phyloP scores from a whole-genome alignment of 2,329 filamentous ascomycete genomes.

The Escovopsis weberi region DNA sequence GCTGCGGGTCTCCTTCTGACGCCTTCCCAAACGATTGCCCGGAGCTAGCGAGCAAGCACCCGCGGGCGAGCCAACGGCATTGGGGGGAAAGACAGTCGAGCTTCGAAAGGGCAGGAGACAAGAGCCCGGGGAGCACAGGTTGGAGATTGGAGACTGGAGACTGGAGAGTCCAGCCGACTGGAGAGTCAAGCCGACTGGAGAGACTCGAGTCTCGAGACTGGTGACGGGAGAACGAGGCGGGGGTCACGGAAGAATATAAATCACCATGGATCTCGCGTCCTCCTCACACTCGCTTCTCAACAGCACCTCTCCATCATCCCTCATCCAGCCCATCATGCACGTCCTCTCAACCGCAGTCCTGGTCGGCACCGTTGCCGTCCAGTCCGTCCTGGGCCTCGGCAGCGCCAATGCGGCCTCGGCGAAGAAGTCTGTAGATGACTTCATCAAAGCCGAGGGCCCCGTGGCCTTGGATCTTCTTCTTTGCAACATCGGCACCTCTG shows the following conservation, averaged over 20 bases:
- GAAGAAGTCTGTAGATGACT: slow-evolving; percentile 36
- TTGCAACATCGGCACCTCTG: slow-evolving; percentile 44
- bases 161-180: no score
- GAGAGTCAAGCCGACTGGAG: no score
- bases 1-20: no score
- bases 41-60: no score
- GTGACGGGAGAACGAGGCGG: no score
- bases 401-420: slow-evolving; percentile 18
- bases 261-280: slow-evolving; percentile 4
- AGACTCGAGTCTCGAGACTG: no score
- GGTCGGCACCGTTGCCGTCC: slow-evolving; percentile 35
- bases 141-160: neutral
- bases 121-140: neutral
- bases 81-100: no score
- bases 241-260: neutral
- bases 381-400: slow-evolving; percentile 35
- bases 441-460: slow-evolving; percentile 35
- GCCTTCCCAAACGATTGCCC: no score
- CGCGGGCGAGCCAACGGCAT: no score
- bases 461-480: slow-evolving; percentile 37
- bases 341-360: slow-evolving; percentile 34
- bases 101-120: no score
- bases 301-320: slow-evolving; percentile 10
- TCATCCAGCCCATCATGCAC: slow-evolving; percentile 32
- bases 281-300: slow-evolving; percentile 12